These are phyloP conservation scores for Serendipita indica DNA, from an alignment of 768 basidiomycete genomes.

Conservation along the genomic window DNA sequence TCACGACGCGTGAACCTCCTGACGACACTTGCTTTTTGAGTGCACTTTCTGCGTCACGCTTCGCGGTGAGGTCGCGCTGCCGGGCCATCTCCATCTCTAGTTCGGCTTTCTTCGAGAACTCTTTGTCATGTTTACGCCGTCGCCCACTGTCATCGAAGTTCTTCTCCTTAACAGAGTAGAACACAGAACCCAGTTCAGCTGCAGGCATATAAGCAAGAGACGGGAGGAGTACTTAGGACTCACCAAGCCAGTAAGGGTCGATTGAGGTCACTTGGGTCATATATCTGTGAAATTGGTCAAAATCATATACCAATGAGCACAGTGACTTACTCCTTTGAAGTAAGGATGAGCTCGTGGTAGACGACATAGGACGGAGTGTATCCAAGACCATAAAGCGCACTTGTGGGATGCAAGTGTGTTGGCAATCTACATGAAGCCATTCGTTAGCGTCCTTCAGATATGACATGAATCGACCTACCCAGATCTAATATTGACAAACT, in stretches of 20 bases:
- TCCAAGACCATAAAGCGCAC: constrained; percentile 89
- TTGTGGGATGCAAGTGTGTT: constrained; percentile 92
- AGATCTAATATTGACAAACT: constrained; percentile 94
- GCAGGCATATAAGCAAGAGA: constrained; percentile 15
- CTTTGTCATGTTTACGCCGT: constrained; percentile 63
- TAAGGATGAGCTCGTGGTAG: constrained; percentile 91
- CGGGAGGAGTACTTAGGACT: constrained; percentile 17
- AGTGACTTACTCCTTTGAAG: constrained; percentile 52
- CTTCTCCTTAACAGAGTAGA: constrained; percentile 96
- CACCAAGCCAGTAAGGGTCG: constrained; percentile 94
- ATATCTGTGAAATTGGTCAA: constrained; percentile 33
- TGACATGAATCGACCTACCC: constrained; percentile 34
- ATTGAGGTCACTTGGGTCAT: constrained; percentile 99
- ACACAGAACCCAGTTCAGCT: constrained; percentile 92
- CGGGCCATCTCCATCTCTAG: constrained; percentile 83
- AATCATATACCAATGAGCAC: constrained; percentile 12
- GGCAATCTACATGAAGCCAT: constrained; percentile 40
- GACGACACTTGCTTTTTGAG: constrained; percentile 39
- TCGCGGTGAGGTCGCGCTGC: constrained; percentile 58
- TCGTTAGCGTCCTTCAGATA: not conserved
- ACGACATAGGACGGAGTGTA: constrained; percentile 95
- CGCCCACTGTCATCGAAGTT: constrained; percentile 79
- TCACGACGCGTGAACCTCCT: constrained; percentile 43
- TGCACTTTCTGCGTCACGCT: constrained; percentile 44
- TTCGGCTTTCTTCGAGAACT: constrained; percentile 85